Evolutionary conservation across 2,329 filamentous ascomycete species (phyloP).

Genomic region (Phyllosticta ampelicida): DNA sequence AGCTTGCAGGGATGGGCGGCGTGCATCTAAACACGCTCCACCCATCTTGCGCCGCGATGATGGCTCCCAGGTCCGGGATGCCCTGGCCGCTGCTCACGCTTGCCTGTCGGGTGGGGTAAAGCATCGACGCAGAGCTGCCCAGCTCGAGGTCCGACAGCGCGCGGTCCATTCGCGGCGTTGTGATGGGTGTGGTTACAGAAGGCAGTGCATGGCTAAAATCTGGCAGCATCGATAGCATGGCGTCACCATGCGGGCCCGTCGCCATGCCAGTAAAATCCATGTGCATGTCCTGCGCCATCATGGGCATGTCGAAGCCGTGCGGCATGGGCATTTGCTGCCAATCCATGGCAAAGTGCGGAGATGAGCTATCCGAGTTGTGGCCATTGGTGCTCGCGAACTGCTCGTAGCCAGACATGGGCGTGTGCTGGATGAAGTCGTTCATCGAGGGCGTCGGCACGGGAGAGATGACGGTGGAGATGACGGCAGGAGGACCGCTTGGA

Average conservation of each 20-base stretch:
- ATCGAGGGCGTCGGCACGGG: conserved; percentile 26
- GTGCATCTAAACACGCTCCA: conserved; percentile 45
- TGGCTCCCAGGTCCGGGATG: conserved; percentile 35
- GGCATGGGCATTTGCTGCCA: conserved; percentile 38
- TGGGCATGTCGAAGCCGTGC: conserved; percentile 34
- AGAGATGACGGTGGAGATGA: conserved; percentile 22
- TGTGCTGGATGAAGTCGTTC: conserved; percentile 33
- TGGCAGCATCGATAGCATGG: conserved; percentile 36
- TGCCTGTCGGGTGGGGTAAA: conserved; percentile 30
- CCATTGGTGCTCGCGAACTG: conserved; percentile 32
- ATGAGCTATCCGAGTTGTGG: conserved; percentile 33
- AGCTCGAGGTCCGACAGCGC: conserved; percentile 38
- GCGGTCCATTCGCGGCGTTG: conserved; percentile 37
- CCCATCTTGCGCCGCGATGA: conserved; percentile 40
- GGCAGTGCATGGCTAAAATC: conserved; percentile 31
- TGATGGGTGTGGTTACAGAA: conserved; percentile 35
- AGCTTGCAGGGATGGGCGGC: conserved; percentile 36
- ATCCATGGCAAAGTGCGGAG: conserved; percentile 39
- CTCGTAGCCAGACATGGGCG: conserved; percentile 37
- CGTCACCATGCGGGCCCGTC: conserved; percentile 22
- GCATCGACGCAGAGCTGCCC: conserved; percentile 31
- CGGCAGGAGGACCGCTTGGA: conserved; percentile 21
- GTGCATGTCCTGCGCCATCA: conserved; percentile 35
- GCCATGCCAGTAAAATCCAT: conserved; percentile 34
- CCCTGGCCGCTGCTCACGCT: conserved; percentile 27